phyloP scores from a whole-genome alignment of 192 early-diverging fungal species.

The Irineochytrium annulatum region DNA sequence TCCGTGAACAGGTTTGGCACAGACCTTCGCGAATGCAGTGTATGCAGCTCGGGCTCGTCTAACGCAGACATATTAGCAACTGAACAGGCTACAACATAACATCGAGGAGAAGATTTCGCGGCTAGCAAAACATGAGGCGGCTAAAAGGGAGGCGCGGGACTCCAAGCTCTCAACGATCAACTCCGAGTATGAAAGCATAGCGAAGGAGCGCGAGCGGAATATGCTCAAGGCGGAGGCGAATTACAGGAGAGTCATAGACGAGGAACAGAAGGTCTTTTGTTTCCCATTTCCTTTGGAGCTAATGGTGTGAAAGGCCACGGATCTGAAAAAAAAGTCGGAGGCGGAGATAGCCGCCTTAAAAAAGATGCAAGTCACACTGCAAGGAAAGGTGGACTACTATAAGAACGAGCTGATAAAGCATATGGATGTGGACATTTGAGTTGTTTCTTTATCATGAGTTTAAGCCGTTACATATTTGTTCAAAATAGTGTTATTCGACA shows the following conservation, averaged over 20 bases:
- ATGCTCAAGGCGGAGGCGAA: constrained; percentile 36
- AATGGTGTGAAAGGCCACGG: no score
- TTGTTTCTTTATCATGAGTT: no score
- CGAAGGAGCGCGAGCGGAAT: constrained; percentile 18
- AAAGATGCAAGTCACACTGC: no score
- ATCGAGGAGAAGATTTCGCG: constrained; percentile 46
- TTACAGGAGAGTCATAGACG: constrained; percentile 15
- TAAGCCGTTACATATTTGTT: no score
- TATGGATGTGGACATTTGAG: no score
- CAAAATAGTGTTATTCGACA: no score
- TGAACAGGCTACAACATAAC: no score
- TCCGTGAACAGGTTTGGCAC: constrained; percentile 34
- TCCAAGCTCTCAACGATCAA: constrained; percentile 32
- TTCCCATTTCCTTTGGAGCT: no score
- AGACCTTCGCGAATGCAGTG: neutral
- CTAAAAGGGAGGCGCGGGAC: constrained; percentile 32
- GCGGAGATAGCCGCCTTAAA: no score
- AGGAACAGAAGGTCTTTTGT: constrained; percentile 48
- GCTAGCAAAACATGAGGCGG: constrained; percentile 38
- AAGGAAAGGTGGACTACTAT: no score
- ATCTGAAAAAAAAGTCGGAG: no score
- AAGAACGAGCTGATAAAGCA: no score
- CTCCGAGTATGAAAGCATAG: constrained; percentile 25
- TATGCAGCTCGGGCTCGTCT: neutral
- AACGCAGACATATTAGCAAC: constrained; percentile 44